phyloP scores from a whole-genome alignment of 805 yeast genomes.

The Candida sonorensis region DNA sequence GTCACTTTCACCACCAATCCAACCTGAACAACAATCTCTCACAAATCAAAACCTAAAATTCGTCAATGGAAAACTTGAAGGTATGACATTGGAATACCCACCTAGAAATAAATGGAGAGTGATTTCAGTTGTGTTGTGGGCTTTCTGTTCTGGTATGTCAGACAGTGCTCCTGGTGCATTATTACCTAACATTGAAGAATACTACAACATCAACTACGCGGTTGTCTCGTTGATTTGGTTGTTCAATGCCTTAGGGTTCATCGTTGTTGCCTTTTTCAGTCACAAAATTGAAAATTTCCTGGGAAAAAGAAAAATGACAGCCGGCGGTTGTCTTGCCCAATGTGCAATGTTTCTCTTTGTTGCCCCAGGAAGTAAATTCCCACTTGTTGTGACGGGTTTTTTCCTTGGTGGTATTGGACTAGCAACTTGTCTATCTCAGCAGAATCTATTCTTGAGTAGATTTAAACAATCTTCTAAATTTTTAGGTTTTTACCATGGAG shows the following conservation, averaged over 20 bases:
- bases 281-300: conserved; percentile 35
- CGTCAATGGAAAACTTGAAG: conserved; percentile 12
- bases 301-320: conserved; percentile 34
- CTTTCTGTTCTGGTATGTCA: conserved; percentile 35
- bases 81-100: conserved; percentile 37
- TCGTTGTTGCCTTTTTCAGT: conserved; percentile 42
- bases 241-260: conserved; percentile 49
- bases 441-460: conserved; percentile 43
- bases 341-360: conserved; percentile 38
- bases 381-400: conserved; percentile 41
- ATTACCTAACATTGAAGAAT: conserved; percentile 45
- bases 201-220: conserved; percentile 42
- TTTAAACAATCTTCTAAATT: conserved; percentile 48
- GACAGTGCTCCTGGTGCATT: conserved; percentile 60
- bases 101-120: conserved; percentile 37
- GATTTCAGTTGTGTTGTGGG: conserved; percentile 34
- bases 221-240: conserved; percentile 55
- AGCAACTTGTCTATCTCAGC: conserved; percentile 43
- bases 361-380: conserved; percentile 42
- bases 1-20: conserved; percentile 8
- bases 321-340: conserved; percentile 32
- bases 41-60: conserved; percentile 2
- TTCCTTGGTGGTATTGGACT: conserved; percentile 54
- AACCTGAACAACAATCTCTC: conserved; percentile 11
- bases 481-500: conserved; percentile 60